These are phyloP conservation scores for Perkinsus chesapeaki DNA, from an alignment of 169 alveolate genomes.

Conservation along the genomic window DNA sequence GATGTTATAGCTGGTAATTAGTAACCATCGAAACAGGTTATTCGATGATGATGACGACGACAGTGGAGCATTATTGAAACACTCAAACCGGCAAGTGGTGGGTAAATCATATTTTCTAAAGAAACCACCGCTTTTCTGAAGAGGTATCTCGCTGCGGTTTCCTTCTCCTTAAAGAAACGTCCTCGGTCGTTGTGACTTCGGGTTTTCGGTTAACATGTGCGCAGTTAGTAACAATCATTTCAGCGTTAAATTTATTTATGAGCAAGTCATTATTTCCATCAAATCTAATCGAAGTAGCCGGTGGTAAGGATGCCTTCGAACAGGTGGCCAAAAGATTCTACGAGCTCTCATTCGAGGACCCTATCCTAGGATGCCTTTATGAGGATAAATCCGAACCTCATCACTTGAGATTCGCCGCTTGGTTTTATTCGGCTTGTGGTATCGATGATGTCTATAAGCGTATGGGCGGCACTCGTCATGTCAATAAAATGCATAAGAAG, in stretches of 20 bases:
- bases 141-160: too few relatives aligned
- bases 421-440: neutral
- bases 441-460: neutral
- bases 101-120: too few relatives aligned
- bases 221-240: neutral
- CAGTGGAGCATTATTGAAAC: too few relatives aligned
- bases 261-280: neutral
- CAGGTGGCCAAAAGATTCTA: neutral
- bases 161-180: too few relatives aligned
- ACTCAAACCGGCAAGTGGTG: too few relatives aligned
- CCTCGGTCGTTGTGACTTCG: too few relatives aligned
- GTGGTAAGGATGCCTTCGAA: neutral
- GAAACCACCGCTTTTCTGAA: too few relatives aligned
- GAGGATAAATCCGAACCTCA: neutral
- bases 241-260: neutral
- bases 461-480: neutral
- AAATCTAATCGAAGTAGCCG: neutral
- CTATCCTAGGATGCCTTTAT: neutral
- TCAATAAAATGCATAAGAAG: neutral
- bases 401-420: neutral
- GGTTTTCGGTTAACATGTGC: too few relatives aligned
- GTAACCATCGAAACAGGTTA: too few relatives aligned
- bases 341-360: neutral
- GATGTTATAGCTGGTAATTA: too few relatives aligned
- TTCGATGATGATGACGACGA: too few relatives aligned